Percentiles rank a stretch among this genome's conserved stretches.
Conservation (phyloP, 2,329 filamentous ascomycete genomes). For the Rhynchosporium graminicola region DNA sequence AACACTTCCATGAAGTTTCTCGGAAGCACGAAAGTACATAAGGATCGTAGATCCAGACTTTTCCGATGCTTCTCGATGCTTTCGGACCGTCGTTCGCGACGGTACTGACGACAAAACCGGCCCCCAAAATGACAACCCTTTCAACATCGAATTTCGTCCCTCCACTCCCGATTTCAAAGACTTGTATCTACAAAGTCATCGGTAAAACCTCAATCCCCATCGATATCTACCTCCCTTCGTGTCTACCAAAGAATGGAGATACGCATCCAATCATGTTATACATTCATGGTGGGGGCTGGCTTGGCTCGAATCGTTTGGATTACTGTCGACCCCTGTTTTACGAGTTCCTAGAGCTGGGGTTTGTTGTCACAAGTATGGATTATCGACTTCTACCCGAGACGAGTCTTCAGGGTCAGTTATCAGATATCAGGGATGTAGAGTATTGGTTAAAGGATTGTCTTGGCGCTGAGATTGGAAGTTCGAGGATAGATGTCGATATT, state of each 20-base stretch:
- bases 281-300: slow-evolving; percentile 32
- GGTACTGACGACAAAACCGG: neutral
- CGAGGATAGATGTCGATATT: slow-evolving; percentile 2
- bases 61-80: neutral
- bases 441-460: slow-evolving; percentile 25
- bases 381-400: slow-evolving; percentile 30
- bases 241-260: neutral
- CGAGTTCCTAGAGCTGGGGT: slow-evolving; percentile 24
- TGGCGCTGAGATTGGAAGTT: slow-evolving; percentile 7
- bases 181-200: slow-evolving; percentile 26
- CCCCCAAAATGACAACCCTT: neutral
- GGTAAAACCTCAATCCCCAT: slow-evolving; percentile 19
- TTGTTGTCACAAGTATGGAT: slow-evolving; percentile 28
- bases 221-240: slow-evolving; percentile 22
- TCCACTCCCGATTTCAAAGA: slow-evolving; percentile 22
- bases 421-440: slow-evolving; percentile 29
- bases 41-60: neutral
- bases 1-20: neutral
- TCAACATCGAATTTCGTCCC: neutral
- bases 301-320: slow-evolving; percentile 23
- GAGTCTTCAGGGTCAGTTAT: slow-evolving; percentile 20
- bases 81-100: neutral
- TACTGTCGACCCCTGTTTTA: slow-evolving; percentile 28
- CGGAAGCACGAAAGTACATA: neutral
- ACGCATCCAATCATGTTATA: slow-evolving; percentile 24